Conservation (phyloP, 176 grass and related monocot species). For the Avena sativa region DNA sequence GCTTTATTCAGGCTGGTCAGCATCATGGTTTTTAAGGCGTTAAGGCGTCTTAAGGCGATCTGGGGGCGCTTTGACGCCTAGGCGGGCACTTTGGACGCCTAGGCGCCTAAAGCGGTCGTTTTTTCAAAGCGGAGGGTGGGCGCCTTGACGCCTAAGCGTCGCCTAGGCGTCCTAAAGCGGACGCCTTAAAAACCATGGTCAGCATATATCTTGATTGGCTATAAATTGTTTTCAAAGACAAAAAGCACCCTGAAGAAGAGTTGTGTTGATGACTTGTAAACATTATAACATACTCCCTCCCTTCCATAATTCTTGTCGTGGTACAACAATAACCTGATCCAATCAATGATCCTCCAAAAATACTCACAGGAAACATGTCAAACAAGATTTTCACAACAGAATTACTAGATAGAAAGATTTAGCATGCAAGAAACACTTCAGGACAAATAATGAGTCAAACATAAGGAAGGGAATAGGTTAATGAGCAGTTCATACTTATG, state of each 20-base stretch:
- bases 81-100: too few relatives aligned
- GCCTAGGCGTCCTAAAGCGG: too few relatives aligned
- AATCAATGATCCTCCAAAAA: slow-evolving; percentile 3
- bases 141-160: too few relatives aligned
- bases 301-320: too few relatives aligned
- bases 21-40: too few relatives aligned
- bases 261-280: neutral
- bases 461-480: neutral
- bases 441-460: slow-evolving; percentile 4
- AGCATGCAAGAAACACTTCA: slow-evolving; percentile 7
- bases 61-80: too few relatives aligned
- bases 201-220: neutral
- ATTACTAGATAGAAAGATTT: slow-evolving; percentile 1
- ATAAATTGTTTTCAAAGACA: neutral
- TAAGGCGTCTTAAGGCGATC: too few relatives aligned
- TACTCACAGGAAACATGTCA: neutral
- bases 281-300: neutral
- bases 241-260: neutral
- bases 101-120: too few relatives aligned
- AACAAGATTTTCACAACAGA: slow-evolving; percentile 17
- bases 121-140: too few relatives aligned
- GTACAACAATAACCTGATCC: neutral
- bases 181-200: neutral
- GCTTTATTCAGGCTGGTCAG: neutral
- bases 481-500: slow-evolving; percentile 11